Evolutionary conservation across 2,329 filamentous ascomycete genomes (phyloP), one percentile per base, ranked within the genome.

Genomic region (Ophiostoma sp.): DNA sequence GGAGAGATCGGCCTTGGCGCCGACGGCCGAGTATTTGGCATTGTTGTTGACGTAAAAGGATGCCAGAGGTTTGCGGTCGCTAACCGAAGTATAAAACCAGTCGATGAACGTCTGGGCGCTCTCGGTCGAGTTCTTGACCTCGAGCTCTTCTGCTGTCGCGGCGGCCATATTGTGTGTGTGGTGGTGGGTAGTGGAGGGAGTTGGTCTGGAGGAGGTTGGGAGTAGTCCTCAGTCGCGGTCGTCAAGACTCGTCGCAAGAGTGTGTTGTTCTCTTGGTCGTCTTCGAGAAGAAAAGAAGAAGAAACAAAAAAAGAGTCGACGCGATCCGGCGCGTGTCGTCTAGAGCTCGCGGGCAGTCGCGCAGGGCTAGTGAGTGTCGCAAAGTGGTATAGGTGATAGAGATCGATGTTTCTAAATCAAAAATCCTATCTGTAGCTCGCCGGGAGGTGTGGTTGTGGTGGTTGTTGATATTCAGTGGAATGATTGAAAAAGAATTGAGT

Each of bases 41-140:
- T 87, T 88, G 69, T 85, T 82, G 79, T 88, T 88, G 76, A 90
- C 84, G 85, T 97, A 97, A 85, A 91, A 97, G n/a, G 84, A 83
- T 22, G 87, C 80, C 17, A 97, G 86, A 11, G 85, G 83, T 59
- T 83, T 81, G 75, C 87, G 86, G 74, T 85, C 87, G 81, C 92
- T 90, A 70, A 97, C 84, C n/a, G 91, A 87, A 36, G 87, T 85
- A 83, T 97, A 97, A 84, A 92, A 97, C 75, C 87, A 85, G 75
- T 91, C 89, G 76, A 92, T 86, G 78, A 97, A 95, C 71, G 83
- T 84, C 77, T 92, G 88, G 71, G 93, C 92, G 74, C 87, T 85
- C 78, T 88, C 84, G 74, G 84, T 82, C 11, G 85, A 85, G 75
- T 80, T 80, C 76, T 80, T 83, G 75, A 86, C 81, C 78, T 86